Evolutionary conservation across 805 yeast species (phyloP), one percentile per base, ranked within the genome.

Genomic region (Kluyveromyces siamensis): DNA sequence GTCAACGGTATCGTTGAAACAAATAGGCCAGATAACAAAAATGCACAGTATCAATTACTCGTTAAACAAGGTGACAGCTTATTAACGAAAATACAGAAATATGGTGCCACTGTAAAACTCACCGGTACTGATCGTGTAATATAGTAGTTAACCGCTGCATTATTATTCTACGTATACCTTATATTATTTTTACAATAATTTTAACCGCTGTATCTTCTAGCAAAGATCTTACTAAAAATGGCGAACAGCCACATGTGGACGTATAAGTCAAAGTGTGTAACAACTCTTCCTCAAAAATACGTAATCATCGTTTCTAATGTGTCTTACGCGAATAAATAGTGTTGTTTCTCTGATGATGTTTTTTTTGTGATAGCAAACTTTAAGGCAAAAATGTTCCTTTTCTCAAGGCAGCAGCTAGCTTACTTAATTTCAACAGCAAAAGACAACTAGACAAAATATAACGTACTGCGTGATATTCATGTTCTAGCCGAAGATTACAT

Each of bases 1-100:
- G 98, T 93, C 46, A 87, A 89, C 66, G 98, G 95, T 13, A 87
- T 93, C 52, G 87, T 93, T 54, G 95, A 87, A 66, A 93, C 99
- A 16, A 93, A 89, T 68, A 78, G 98, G 57, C 96, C 97, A 1
- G 99, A 93, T 66, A 89, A 85, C 71, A 93, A 93, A 70, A 91
- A 93, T 64, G 85, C 87, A 49, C 98, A 91, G 70, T 93, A 90
- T 67, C 96, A 89, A 64, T 68, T 74, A 53, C 76, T 93, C 60
- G 82, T 93, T 60, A 89, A 87, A 68, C 95, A 84, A 64, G 98
- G 99, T 53, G 99, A 93, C 63, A 80, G 83, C 2, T 74, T 93
- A 59, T 79, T 93, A 65, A 91, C 99, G 16, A 93, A 91, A 67
- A 76, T 93, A 62, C 99, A 93, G 67, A 93, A 90, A 67, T 93